Percentiles rank a stretch among this genome's conserved stretches.
Evolutionary conservation across 176 grass and related monocot species (phyloP).

Genomic region (Poa annua): DNA sequence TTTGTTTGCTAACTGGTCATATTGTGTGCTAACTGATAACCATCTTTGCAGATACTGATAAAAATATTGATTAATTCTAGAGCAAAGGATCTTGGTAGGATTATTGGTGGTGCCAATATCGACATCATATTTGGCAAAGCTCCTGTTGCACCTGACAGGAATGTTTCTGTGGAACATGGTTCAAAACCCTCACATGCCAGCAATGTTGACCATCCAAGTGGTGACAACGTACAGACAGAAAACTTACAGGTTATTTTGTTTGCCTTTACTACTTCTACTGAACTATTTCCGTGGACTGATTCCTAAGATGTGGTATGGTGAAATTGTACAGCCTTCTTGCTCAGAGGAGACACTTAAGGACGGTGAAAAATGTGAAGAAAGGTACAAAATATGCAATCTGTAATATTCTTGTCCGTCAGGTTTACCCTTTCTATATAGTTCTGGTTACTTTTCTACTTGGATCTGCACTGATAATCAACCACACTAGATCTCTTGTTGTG

Average conservation of each 20-base stretch:
- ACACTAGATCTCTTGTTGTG: too few relatives aligned
- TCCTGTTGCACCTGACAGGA: background rate
- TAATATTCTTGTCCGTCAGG: too few relatives aligned
- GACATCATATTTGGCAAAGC: background rate
- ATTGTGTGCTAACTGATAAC: background rate
- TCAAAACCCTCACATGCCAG: background rate
- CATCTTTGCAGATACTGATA: slow-evolving; percentile 22
- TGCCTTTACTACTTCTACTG: background rate
- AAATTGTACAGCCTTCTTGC: too few relatives aligned
- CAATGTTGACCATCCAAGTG: background rate
- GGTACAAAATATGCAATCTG: too few relatives aligned
- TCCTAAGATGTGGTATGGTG: too few relatives aligned
- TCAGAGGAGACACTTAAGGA: too few relatives aligned
- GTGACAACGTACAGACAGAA: background rate
- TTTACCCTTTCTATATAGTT: too few relatives aligned
- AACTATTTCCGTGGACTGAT: background rate
- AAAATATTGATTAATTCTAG: background rate
- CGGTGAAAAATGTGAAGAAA: too few relatives aligned
- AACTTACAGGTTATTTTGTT: slow-evolving; percentile 1
- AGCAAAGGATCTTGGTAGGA: background rate
- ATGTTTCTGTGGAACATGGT: background rate
- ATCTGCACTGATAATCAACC: too few relatives aligned
- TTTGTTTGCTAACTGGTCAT: background rate
- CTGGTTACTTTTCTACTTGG: too few relatives aligned
- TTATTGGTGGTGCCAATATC: background rate